Conservation (phyloP, 202 grass and related monocot genomes). For the Musa balbisiana region DNA sequence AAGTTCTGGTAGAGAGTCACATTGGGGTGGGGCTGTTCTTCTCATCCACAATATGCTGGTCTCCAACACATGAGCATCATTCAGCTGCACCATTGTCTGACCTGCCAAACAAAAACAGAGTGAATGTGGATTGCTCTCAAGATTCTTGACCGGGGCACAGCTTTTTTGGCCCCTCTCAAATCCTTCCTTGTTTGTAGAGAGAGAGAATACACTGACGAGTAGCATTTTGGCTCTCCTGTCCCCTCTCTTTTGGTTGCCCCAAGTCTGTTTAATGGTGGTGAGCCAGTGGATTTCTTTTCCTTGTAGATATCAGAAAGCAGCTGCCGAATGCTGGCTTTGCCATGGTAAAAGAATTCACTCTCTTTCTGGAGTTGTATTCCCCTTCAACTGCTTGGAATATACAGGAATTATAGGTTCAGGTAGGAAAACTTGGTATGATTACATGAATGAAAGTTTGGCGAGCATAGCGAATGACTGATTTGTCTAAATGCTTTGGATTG, state of each 20-base stretch:
- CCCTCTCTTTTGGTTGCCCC: too few relatives aligned
- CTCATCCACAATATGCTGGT: not conserved
- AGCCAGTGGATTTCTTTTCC: not conserved
- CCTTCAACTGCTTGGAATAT: too few relatives aligned
- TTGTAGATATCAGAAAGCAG: not conserved
- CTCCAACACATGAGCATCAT: not conserved
- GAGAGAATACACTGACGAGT: not conserved
- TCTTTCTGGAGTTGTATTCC: too few relatives aligned
- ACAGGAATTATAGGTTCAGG: too few relatives aligned
- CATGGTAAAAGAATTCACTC: too few relatives aligned
- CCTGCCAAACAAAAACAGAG: not conserved
- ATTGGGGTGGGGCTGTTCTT: not conserved
- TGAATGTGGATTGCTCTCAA: not conserved
- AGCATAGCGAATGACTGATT: too few relatives aligned
- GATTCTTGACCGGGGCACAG: not conserved
- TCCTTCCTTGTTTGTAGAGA: not conserved
- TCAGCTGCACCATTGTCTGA: not conserved
- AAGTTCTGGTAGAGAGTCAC: not conserved
- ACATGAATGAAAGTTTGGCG: too few relatives aligned
- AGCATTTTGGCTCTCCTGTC: not conserved
- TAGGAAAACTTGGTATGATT: too few relatives aligned
- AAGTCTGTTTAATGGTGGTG: too few relatives aligned
- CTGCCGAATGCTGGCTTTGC: too few relatives aligned
- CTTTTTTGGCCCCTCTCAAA: not conserved
- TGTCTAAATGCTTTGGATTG: too few relatives aligned